Conservation (phyloP, 106 monocot genomes). For the Ottelia alismoides region DNA sequence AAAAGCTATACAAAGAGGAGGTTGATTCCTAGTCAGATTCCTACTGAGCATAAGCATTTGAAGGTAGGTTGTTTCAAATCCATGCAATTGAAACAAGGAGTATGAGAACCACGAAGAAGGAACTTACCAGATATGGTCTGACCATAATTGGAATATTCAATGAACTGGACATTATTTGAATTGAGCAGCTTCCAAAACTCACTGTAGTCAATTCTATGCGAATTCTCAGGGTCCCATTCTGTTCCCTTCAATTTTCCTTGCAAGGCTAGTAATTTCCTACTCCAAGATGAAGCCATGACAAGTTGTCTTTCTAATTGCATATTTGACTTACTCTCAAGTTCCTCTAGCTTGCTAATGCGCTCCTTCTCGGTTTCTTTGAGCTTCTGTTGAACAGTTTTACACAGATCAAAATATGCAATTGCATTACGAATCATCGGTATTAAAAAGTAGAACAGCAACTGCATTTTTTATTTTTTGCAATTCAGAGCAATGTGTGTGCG, state of each 20-base stretch:
- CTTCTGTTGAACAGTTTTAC: slow-evolving; percentile 47
- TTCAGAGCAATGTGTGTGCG: too few relatives aligned
- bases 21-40: too few relatives aligned
- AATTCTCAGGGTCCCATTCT: slow-evolving; percentile 66
- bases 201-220: slow-evolving; percentile 53
- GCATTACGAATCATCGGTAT: too few relatives aligned
- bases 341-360: slow-evolving; percentile 45
- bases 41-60: too few relatives aligned
- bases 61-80: too few relatives aligned
- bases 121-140: slow-evolving; percentile 46
- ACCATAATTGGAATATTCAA: slow-evolving; percentile 72
- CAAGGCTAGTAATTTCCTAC: slow-evolving; percentile 38
- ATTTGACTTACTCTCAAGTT: slow-evolving; percentile 53
- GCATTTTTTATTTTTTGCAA: too few relatives aligned
- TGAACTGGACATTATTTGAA: slow-evolving; percentile 63
- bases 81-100: too few relatives aligned
- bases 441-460: too few relatives aligned
- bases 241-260: slow-evolving; percentile 73
- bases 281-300: slow-evolving; percentile 59
- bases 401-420: too few relatives aligned
- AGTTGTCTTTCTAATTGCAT: slow-evolving; percentile 62
- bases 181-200: slow-evolving; percentile 53
- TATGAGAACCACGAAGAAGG: too few relatives aligned
- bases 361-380: slow-evolving; percentile 38
- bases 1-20: too few relatives aligned